These are phyloP conservation scores for Rhodotorula glutinis DNA, from an alignment of 1,284 basidiomycete species.

Conservation along the genomic window DNA sequence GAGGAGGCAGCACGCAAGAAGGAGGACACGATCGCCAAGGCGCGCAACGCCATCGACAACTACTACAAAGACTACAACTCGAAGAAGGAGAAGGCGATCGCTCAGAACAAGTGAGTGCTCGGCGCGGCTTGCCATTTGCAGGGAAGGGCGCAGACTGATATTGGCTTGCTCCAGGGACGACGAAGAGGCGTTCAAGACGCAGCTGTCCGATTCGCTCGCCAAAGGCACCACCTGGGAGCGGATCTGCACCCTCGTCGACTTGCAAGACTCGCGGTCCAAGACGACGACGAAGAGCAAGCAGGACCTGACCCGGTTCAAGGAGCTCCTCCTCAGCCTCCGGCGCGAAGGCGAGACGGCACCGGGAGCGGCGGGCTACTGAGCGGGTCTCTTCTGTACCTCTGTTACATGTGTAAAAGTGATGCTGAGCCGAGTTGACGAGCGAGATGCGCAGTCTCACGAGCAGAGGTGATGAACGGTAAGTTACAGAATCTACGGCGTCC, in stretches of 20 bases:
- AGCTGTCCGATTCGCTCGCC: conserved; percentile 71
- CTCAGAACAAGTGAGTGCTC: conserved; percentile 78
- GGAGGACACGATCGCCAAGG: conserved; percentile 81
- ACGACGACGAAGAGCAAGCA: conserved; percentile 88
- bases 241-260: conserved; percentile 78
- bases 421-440: no score
- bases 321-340: conserved; percentile 77
- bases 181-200: conserved; percentile 75
- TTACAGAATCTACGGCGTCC: no score
- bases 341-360: conserved; percentile 86
- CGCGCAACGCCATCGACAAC: conserved; percentile 88
- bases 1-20: conserved; percentile 73
- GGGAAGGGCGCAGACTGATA: no score
- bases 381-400: not conserved
- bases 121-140: not conserved
- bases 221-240: conserved; percentile 95
- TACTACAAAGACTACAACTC: conserved; percentile 93
- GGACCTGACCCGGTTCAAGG: conserved; percentile 86
- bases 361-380: conserved; percentile 81
- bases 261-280: conserved; percentile 94
- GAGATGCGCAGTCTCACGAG: no score
- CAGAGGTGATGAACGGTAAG: no score
- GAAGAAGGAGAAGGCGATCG: conserved; percentile 88
- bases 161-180: conserved; percentile 62
- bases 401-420: no score